Evolutionary conservation across 495 filamentous ascomycete genomes (phyloP).

Genomic region (Staphylotrichum longicolle): DNA sequence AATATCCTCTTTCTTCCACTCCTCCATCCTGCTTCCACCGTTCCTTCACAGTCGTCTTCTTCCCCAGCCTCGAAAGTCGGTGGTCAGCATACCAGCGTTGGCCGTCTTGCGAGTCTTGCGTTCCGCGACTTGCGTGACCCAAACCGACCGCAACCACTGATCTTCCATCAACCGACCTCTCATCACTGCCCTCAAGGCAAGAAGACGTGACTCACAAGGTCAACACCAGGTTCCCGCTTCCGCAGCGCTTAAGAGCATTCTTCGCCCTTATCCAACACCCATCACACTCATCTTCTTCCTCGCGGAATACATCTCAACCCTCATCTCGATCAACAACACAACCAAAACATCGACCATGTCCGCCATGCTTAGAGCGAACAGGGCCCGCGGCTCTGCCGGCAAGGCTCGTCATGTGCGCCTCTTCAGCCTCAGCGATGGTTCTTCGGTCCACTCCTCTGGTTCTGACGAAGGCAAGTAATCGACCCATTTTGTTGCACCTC

Average conservation of each 20-base stretch:
- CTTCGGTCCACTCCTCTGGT: background rate
- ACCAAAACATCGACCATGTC: conserved; percentile 13
- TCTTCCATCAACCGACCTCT: background rate
- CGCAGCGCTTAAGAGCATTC: background rate
- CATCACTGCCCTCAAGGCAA: background rate
- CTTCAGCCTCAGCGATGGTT: conserved; percentile 11
- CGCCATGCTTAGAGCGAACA: conserved; percentile 12
- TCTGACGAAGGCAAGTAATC: conserved; percentile 12
- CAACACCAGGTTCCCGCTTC: background rate
- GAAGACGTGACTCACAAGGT: conserved; percentile 1
- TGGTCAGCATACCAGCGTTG: background rate
- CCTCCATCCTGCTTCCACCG: background rate
- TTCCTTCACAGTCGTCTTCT: background rate
- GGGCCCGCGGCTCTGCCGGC: background rate
- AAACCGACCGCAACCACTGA: background rate
- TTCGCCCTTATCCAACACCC: conserved; percentile 2
- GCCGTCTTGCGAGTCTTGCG: background rate
- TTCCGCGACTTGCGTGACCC: background rate
- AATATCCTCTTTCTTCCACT: conserved; percentile 2
- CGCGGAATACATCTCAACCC: background rate
- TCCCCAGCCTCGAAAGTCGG: background rate
- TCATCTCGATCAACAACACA: background rate
- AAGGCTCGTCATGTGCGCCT: conserved; percentile 1
- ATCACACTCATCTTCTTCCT: background rate
- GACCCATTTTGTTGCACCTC: background rate